phyloP scores from a whole-genome alignment of 768 basidiomycete species.

The Sistotremastrum niveocremeum region DNA sequence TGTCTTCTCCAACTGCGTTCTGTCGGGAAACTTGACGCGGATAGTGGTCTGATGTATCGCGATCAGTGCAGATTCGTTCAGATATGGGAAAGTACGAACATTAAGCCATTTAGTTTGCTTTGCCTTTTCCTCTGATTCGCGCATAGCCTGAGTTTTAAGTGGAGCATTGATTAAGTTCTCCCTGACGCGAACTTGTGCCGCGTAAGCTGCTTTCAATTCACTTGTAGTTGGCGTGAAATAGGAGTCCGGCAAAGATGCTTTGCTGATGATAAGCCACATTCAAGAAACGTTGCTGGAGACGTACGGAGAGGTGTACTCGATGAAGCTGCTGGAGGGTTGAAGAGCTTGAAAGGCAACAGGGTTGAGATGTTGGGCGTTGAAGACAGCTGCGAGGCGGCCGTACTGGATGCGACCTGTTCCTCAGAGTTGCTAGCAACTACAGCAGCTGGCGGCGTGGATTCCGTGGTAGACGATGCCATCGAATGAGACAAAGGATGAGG shows the following conservation, averaged over 20 bases:
- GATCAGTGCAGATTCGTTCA: slow-evolving; percentile 6
- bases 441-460: too few species aligned
- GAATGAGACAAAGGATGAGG: too few species aligned
- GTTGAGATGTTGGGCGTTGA: too few species aligned
- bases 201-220: slow-evolving; percentile 59
- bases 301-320: slow-evolving; percentile 19
- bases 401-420: too few species aligned
- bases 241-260: slow-evolving; percentile 46
- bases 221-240: slow-evolving; percentile 61
- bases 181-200: slow-evolving; percentile 44
- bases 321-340: slow-evolving; percentile 26
- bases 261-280: slow-evolving; percentile 12
- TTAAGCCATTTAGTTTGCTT: slow-evolving; percentile 61
- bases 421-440: too few species aligned
- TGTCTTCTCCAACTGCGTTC: slow-evolving; percentile 63
- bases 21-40: slow-evolving; percentile 68
- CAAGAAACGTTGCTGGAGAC: slow-evolving; percentile 10
- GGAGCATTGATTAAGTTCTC: slow-evolving; percentile 57
- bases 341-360: slow-evolving; percentile 28
- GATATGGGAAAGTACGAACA: slow-evolving; percentile 23
- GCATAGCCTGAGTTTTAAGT: slow-evolving; percentile 45
- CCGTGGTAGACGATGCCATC: too few species aligned
- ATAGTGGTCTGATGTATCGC: slow-evolving; percentile 50
- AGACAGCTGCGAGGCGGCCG: too few species aligned
- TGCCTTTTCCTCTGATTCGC: slow-evolving; percentile 47